Evolutionary conservation across 1,284 basidiomycete species (phyloP), one percentile per base, ranked within the genome.

Genomic region (Amylostereum areolatum): DNA sequence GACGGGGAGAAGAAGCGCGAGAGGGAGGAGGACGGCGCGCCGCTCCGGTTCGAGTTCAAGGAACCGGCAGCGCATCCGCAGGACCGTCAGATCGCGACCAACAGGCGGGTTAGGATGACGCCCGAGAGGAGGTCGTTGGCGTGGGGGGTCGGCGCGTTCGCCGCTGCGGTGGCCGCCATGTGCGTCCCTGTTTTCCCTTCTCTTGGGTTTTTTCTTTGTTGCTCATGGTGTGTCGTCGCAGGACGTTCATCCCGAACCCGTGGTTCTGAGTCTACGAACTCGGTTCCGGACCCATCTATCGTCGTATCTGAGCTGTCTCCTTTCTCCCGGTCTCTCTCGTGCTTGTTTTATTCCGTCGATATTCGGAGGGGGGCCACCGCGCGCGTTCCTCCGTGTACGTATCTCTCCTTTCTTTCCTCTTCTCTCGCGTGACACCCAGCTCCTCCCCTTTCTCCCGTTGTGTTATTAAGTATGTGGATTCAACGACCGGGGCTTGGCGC

Each of bases 91-190:
- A 78, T 89, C 55, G 82, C 74, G 8, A 80, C 81, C 24, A 89
- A 89, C 59, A 73, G 71, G 44, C 74, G 85, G 40, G 60, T 72
- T n/a, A 72, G 80, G 61, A 60, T 72, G 53, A 58, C 62, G 9
- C 81, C 88, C 2, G 72, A 77, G 62, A 75, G 78, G 58, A 86
- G 83, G 62, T 81, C 81, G 12, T 69, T 81, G 52, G 83, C 81
- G 1, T 90, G 87, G 87, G 88, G 88, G 35, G 69, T 82, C 8
- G 75, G 84, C 39, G 82, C 81, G 29, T 89, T 90, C 62, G 84
- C 83, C 34, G 72, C 86, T 46, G 86, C 85, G 29, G 68, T 83
- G 63, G 73, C 83, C 52, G 85, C 84, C 55, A 73, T 83, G 86
- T 54, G 36, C 48, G 52, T 48, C 12, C 10, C 29, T 47, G 35